Percentiles rank a stretch among this genome's conserved stretches.
These are phyloP conservation scores for Alternaria metachromatica DNA, from an alignment of 2,329 filamentous ascomycete genomes.

Conservation along the genomic window DNA sequence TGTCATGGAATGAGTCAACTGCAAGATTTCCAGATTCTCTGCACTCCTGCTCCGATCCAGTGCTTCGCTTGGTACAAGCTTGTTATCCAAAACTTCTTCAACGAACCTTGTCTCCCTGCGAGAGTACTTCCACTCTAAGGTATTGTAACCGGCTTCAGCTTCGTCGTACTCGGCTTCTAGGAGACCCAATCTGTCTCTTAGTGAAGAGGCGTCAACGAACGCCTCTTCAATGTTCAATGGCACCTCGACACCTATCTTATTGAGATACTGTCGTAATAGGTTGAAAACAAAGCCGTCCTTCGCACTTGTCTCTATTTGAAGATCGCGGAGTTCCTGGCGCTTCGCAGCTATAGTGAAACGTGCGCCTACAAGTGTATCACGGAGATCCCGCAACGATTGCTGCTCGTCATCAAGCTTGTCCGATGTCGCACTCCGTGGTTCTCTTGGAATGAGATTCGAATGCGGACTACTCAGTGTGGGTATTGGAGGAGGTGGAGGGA, in stretches of 20 bases:
- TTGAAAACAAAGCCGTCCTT: background rate
- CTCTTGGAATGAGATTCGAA: background rate
- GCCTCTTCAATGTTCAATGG: background rate
- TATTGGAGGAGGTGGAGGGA: background rate
- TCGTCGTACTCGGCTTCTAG: constrained; percentile 7
- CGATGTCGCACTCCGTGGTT: background rate
- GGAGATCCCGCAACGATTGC: background rate
- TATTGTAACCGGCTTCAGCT: constrained; percentile 8
- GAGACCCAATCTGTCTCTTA: constrained; percentile 6
- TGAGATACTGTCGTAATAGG: background rate
- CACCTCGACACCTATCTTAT: background rate
- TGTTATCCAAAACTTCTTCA: background rate
- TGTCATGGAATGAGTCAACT: background rate
- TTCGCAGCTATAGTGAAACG: background rate
- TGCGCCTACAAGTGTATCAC: background rate
- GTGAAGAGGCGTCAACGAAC: background rate
- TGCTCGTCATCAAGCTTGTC: background rate
- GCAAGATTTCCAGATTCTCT: background rate
- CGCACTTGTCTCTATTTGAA: background rate
- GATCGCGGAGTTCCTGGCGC: background rate
- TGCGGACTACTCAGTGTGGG: background rate
- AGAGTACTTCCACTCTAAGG: constrained; percentile 12
- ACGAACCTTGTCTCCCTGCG: constrained; percentile 8
- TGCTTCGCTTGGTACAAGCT: background rate
- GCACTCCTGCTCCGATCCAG: background rate